phyloP scores from a whole-genome alignment of 805 yeast species.

The Pichia insulana region DNA sequence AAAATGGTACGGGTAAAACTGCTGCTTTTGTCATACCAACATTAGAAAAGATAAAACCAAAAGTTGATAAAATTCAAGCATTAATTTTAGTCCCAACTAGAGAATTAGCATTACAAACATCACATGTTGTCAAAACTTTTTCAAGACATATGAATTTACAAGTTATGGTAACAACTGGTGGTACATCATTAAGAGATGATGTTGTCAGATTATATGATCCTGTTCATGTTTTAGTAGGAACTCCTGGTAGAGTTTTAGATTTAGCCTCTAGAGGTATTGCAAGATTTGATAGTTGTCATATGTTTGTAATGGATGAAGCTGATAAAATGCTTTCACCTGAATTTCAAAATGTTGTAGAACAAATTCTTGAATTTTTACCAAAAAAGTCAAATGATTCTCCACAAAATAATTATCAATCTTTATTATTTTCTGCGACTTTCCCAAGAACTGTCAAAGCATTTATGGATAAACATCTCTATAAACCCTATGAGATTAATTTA shows the following conservation, averaged over 20 bases:
- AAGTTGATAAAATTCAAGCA: conserved; percentile 78
- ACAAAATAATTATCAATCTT: conserved; percentile 59
- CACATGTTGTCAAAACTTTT: conserved; percentile 91
- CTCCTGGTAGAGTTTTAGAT: conserved; percentile 96
- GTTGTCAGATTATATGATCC: conserved; percentile 86
- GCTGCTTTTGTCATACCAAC: conserved; percentile 96
- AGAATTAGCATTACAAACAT: conserved; percentile 94
- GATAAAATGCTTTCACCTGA: conserved; percentile 93
- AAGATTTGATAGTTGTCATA: conserved; percentile 75
- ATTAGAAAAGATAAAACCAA: conserved; percentile 80
- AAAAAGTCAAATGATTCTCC: conserved; percentile 24
- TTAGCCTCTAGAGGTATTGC: conserved; percentile 83
- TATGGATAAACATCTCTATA: conserved; percentile 81
- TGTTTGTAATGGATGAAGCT: conserved; percentile 97
- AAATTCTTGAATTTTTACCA: conserved; percentile 77
- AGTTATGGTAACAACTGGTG: conserved; percentile 98
- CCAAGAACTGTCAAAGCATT: conserved; percentile 89
- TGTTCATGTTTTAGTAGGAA: conserved; percentile 91
- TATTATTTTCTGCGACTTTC: conserved; percentile 92
- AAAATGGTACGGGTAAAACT: conserved; percentile 97
- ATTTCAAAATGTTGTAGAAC: conserved; percentile 79
- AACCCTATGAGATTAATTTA: conserved; percentile 90
- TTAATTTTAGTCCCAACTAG: conserved; percentile 93
- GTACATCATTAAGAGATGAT: conserved; percentile 90
- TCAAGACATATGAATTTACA: conserved; percentile 89